A percentile compares a stretch with the other conserved stretches of the same genome.
Evolutionary conservation across 2,329 filamentous ascomycete species (phyloP).

Genomic region (Fusarium multiceps): DNA sequence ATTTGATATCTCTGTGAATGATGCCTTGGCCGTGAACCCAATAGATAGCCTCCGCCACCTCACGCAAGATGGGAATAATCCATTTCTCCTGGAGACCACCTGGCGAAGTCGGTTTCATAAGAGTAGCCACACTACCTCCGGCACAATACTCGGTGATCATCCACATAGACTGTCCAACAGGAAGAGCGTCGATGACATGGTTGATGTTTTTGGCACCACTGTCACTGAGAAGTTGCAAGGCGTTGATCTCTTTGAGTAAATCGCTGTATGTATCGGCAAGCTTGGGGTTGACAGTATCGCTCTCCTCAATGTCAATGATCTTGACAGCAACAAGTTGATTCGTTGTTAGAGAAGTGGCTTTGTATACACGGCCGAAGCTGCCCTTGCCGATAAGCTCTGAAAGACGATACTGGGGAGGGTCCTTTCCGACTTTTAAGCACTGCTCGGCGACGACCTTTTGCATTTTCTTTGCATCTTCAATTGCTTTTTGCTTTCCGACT

Average conservation of each 20-base stretch:
- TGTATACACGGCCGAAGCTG: slow-evolving; percentile 79
- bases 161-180: slow-evolving; percentile 84
- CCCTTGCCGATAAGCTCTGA: slow-evolving; percentile 80
- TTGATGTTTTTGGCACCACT: slow-evolving; percentile 84
- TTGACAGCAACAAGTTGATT: slow-evolving; percentile 77
- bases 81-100: slow-evolving; percentile 76
- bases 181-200: slow-evolving; percentile 80
- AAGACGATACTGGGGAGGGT: slow-evolving; percentile 74
- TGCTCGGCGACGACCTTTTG: slow-evolving; percentile 71
- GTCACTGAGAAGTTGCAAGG: slow-evolving; percentile 78
- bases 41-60: slow-evolving; percentile 72
- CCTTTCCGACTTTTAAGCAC: slow-evolving; percentile 68
- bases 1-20: slow-evolving; percentile 78
- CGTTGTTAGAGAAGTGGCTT: slow-evolving; percentile 62
- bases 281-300: slow-evolving; percentile 74
- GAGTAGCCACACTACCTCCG: slow-evolving; percentile 82
- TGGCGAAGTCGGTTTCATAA: slow-evolving; percentile 74
- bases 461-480: slow-evolving; percentile 78
- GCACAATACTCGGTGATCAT: slow-evolving; percentile 89
- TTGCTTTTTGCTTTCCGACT: slow-evolving; percentile 67
- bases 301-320: slow-evolving; percentile 85
- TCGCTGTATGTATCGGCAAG: slow-evolving; percentile 75
- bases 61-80: slow-evolving; percentile 74
- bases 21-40: slow-evolving; percentile 77
- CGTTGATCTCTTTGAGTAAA: slow-evolving; percentile 74